A percentile compares a stretch with the other conserved stretches of the same genome.
Evolutionary conservation across 2,329 filamentous ascomycete species (phyloP).

Genomic region (Ceratocystis colombiana): DNA sequence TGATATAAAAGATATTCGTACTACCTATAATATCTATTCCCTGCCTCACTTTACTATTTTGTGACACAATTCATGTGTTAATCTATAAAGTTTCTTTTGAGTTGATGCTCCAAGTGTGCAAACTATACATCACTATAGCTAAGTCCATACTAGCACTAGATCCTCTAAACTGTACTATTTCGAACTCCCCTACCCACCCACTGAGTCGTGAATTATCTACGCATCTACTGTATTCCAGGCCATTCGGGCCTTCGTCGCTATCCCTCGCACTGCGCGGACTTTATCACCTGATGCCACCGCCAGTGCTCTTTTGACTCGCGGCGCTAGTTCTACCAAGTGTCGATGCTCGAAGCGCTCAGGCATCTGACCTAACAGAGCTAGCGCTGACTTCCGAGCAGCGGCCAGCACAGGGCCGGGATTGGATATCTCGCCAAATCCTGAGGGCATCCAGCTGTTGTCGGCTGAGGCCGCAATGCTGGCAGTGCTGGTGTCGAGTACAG

Average conservation of each 20-base stretch:
- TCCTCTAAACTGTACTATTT: too few relatives aligned
- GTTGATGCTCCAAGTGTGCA: too few relatives aligned
- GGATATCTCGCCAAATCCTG: constrained; percentile 18
- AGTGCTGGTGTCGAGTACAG: constrained; percentile 31
- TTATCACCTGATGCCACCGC: constrained; percentile 44
- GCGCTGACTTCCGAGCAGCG: constrained; percentile 17
- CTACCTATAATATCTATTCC: too few relatives aligned
- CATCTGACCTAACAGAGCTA: constrained; percentile 39
- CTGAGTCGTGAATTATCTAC: constrained; percentile 30
- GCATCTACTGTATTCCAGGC: constrained; percentile 37
- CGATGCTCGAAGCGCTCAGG: constrained; percentile 42
- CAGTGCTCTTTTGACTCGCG: constrained; percentile 40
- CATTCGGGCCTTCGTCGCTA: constrained; percentile 40
- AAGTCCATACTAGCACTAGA: background rate
- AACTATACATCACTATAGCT: too few relatives aligned
- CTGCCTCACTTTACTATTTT: too few relatives aligned
- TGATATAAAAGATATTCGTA: too few relatives aligned
- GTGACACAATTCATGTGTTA: too few relatives aligned
- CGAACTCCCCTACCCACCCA: constrained; percentile 17
- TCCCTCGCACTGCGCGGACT: constrained; percentile 43
- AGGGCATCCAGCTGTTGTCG: constrained; percentile 31
- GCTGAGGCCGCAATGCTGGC: constrained; percentile 28
- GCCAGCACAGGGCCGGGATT: constrained; percentile 9
- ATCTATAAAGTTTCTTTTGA: too few relatives aligned
- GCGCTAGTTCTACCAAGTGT: constrained; percentile 38